Evolutionary conservation across 805 yeast genomes (phyloP), one percentile per base, ranked within the genome.

Genomic region (Candida sonorensis): DNA sequence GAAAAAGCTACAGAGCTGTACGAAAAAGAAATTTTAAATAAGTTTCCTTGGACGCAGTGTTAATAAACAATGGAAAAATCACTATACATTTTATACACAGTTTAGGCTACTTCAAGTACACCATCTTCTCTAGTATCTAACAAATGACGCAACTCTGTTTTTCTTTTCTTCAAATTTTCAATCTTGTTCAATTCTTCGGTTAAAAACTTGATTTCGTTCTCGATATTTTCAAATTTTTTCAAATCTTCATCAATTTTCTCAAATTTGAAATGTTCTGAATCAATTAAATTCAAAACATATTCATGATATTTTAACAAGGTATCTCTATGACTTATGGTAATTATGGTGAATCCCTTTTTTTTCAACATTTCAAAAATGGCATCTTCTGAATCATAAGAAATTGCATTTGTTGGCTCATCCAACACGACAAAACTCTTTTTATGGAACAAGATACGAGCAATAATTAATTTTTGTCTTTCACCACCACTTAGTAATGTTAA

Each of bases 321-420:
- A 19, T 94, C 90, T 29, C 96, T 71, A 54, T 87, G 95, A 17
- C 85, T 73, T 37, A 87, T 72, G 2, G 95, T 85, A 35, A 87
- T 74, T 42, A 83, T 74, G 2, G 94, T 81, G 54, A 85, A 81
- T 27, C 75, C 70, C 48, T 77, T 77, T 35, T 61, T 64, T 48
- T 76, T 81, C 57, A 87, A 66, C 41, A 79, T 55, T 50, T 84
- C 94, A 58, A 86, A 87, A 32, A 87, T 64, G 37, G 77, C 74
- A 42, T 88, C 96, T 55, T 87, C 97, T 56, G 82, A 84, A 56
- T 87, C 97, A 28, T 80, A 80, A 32, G 86, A 75, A 10, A 87
- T 87, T 1, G 97, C 96, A 52, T 86, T 84, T 4, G 97, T 87
- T n/a, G 94, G 83, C 59, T 87, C 97, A 58, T 87, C 97, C 40